Evolutionary conservation across 257 asterid genomes (phyloP), one percentile per base, ranked within the genome.

Genomic region (Nicotiana noctiflora): DNA sequence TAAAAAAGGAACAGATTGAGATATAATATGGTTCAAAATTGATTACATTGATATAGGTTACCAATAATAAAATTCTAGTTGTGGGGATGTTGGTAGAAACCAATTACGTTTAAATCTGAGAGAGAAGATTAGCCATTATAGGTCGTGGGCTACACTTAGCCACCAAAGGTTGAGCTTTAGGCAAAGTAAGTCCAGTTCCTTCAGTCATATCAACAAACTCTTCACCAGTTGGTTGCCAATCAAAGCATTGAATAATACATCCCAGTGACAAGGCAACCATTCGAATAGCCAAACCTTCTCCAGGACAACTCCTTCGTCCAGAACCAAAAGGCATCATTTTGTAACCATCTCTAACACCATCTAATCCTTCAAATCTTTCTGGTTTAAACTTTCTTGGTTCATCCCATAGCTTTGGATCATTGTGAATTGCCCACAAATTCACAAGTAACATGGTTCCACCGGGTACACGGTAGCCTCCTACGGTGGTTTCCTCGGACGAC

Each of bases 331-430:
- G 92, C 85, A 90, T 65, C 44, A 84, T 82, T 79, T 66, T 82
- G 17, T 86, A 83, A 31, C 92, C 97, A 21, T 83, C 92, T 63
- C 81, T 88, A 56, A 85, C 87, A 62, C 87, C 88, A 21, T 92
- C 96, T 0, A 78, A 1, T 0, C 90, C 90, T 82, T 87, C 90
- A 27, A 93, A 95, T 29, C 97, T 89, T n/a, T 95, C 98, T 27
- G 99, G 99, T 70, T 86, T 84, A 66, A 95, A 95, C 55, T 75
- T 75, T 81, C 85, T 86, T 5, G 98, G 96, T 18, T 93, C 94
- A 29, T 88, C 80, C 98, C 97, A 92, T 29, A 84, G n/a, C 4
- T 83, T 84, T 2, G 94, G 94, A 82, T 84, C 90, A 29, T 89
- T 90, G 3, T 95, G 99, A 10, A 95, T 92, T 2, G 90, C 93